Evolutionary conservation across 306 rosid species (phyloP).

Genomic region (Vicia sativa): DNA sequence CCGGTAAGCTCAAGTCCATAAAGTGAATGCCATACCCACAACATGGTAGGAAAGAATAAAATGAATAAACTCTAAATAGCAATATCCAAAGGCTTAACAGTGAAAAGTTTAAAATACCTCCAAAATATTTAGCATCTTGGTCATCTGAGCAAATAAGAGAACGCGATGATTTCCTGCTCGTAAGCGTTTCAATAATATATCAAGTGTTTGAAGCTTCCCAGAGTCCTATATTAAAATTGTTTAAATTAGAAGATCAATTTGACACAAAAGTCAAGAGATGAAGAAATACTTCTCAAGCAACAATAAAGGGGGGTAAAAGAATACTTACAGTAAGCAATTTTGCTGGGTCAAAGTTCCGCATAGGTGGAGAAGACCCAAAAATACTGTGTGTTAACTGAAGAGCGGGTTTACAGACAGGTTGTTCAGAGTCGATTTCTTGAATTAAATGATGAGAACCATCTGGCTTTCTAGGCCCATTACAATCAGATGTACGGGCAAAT

Average conservation of each 20-base stretch:
- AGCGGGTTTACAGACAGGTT: slow-evolving; percentile 80
- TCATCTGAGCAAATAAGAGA: slow-evolving; percentile 98
- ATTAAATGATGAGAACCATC: slow-evolving; percentile 72
- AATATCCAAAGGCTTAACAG: slow-evolving; percentile 34
- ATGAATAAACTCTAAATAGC: not conserved
- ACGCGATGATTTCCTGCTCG: slow-evolving; percentile 93
- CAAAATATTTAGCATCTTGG: slow-evolving; percentile 96
- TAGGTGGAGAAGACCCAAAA: slow-evolving; percentile 95
- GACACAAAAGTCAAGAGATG: not conserved
- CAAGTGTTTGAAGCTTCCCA: slow-evolving; percentile 99
- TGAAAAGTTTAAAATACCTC: slow-evolving; percentile 62
- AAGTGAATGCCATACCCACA: slow-evolving; percentile 28
- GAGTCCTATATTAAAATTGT: slow-evolving; percentile 72
- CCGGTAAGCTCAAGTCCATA: slow-evolving; percentile 30
- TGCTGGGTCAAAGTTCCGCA: slow-evolving; percentile 95
- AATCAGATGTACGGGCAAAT: slow-evolving; percentile 91
- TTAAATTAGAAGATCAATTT: slow-evolving; percentile 28
- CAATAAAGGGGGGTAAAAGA: slow-evolving; percentile 26
- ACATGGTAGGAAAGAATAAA: slow-evolving; percentile 21
- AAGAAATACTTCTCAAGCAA: slow-evolving; percentile 15
- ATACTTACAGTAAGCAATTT: slow-evolving; percentile 88
- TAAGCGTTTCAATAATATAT: slow-evolving; percentile 89
- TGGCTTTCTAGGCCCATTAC: slow-evolving; percentile 89
- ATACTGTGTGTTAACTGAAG: slow-evolving; percentile 82
- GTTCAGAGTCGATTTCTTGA: slow-evolving; percentile 83